A percentile compares a stretch with the other conserved stretches of the same genome.
These are phyloP conservation scores for Sordariomycetes sp. DNA, from an alignment of 2,329 filamentous ascomycete species.

Conservation along the genomic window DNA sequence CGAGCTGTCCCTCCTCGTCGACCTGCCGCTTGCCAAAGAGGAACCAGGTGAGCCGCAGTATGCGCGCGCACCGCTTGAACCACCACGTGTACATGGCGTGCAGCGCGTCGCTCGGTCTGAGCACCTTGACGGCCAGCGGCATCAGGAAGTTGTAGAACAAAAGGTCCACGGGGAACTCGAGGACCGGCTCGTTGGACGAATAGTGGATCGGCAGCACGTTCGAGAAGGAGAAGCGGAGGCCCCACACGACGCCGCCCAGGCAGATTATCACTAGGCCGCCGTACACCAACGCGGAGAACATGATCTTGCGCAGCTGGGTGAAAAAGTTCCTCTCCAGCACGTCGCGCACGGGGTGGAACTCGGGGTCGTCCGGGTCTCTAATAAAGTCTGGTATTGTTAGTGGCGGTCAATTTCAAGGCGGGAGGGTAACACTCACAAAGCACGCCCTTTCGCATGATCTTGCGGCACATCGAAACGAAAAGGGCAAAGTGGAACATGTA, in stretches of 20 bases:
- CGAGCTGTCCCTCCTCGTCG: slow-evolving; percentile 70
- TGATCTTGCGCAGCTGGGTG: slow-evolving; percentile 89
- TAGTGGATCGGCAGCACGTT: slow-evolving; percentile 84
- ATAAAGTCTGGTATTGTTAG: slow-evolving; percentile 65
- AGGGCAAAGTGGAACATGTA: slow-evolving; percentile 99
- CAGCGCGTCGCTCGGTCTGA: slow-evolving; percentile 76
- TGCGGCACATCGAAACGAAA: slow-evolving; percentile 97
- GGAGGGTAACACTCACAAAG: slow-evolving; percentile 52
- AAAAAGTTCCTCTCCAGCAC: slow-evolving; percentile 87
- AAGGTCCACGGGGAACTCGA: slow-evolving; percentile 90
- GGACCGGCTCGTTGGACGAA: slow-evolving; percentile 80
- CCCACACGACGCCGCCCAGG: slow-evolving; percentile 92
- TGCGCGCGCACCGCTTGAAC: slow-evolving; percentile 78
- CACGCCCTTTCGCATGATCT: slow-evolving; percentile 91
- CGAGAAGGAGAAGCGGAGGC: slow-evolving; percentile 56
- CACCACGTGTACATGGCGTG: slow-evolving; percentile 90
- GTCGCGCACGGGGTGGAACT: slow-evolving; percentile 94
- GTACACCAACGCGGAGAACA: slow-evolving; percentile 92
- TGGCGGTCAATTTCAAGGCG: background rate
- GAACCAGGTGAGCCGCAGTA: slow-evolving; percentile 78
- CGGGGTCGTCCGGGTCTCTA: slow-evolving; percentile 92
- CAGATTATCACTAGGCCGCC: slow-evolving; percentile 87
- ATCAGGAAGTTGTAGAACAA: slow-evolving; percentile 96
- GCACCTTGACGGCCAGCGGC: slow-evolving; percentile 72
- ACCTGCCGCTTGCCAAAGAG: slow-evolving; percentile 74